Base-by-base conservation (phyloP, 257 asterid species). In the Plantago major region DNA sequence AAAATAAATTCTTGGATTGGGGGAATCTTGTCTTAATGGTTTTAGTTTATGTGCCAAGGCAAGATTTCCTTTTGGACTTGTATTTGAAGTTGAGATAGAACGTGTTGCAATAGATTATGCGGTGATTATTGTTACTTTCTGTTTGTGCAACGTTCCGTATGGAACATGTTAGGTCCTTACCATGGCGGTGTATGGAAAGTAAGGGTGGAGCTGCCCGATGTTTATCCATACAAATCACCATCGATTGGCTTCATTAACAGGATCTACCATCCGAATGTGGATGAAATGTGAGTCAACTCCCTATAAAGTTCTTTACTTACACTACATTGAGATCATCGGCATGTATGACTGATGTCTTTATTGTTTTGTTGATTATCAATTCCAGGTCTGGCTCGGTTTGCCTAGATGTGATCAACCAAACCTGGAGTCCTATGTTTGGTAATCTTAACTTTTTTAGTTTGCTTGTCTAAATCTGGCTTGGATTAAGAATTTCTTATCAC, bases 371-470 rank as follows among this genome's bases (percentile, higher is more conserved):
- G 63, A 44, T 74, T 33, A 28, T 69, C 43, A 17, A 66, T 67
- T 79, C 46, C 88, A 93, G 99, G 95, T 89, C 97, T 0, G 99
- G 99, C 57, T 87, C 97, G 11, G 96, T 93, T 72, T 93, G 99
- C 62, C 82, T 89, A 49, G 97, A 93, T 78, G 97, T 93, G 43
- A 93, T 89, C 71, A 89, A 89, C 77, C 97, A 93, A 83, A 87
- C 95, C 0, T 93, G 99, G 99, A 93, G 99, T 79, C 97, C 97
- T 60, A 93, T 90, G 99, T 90, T 89, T 47, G 99, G 99, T 93
- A 89, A 73, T 74, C 64, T 49, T 30, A 5, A 55, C 43, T 55
- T 93, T 47, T 56, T 67, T 56, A 16, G 1, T 55, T 42, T 55
- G 47, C 66, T 22, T 22, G 26, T 22, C 26, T 22, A 22, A 22